Evolutionary conservation across 139 green algal species (phyloP), one percentile per base, ranked within the genome.

Genomic region (Micractinium sp.): DNA sequence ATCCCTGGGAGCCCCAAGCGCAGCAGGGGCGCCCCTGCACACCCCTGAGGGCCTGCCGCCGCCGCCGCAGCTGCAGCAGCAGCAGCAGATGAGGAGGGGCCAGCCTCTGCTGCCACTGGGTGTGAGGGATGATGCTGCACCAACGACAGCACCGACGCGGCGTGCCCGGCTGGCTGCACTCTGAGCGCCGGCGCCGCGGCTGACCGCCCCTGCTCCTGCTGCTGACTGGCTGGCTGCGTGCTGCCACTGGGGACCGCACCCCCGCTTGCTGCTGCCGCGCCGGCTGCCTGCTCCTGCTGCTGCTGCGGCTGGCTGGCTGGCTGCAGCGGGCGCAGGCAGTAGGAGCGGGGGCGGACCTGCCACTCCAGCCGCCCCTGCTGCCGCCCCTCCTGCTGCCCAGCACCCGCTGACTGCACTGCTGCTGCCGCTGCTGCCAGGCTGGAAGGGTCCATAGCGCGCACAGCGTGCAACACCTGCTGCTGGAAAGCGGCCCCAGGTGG

Each of bases 311-410:
- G 75, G 33, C 29, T 4, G 1, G 75, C 36, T 2, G 7, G 75
- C 75, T 29, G 67, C 16, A 18, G n/a, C 0, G 15, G 56, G 1
- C 41, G 79, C 31, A 85, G 16, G 0, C 71, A 56, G 71, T 47
- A 87, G 39, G 63, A 38, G 66, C 83, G 83, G 29, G 38, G 16
- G 1, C 7, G 33, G 14, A 87, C 38, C 83, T 87, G 83, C 83
- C 83, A 87, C 83, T 69, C 83, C 12, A 38, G 22, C 27, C 33
- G 27, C 25, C 63, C 82, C 27, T 23, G 25, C 66, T 29, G 38
- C 60, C 36, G 31, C 20, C 33, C 33, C 13, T 5, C 56, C 23
- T 18, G 0, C 80, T 85, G 29, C 47, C 31, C 27, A 56, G 47
- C 53, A 31, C 20, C 81, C 61, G 16, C 61, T 61, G 60, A n/a